A percentile compares a stretch with the other conserved stretches of the same genome.
Conservation (phyloP, 2,329 filamentous ascomycete genomes). For the Chalaropsis ovoidea region DNA sequence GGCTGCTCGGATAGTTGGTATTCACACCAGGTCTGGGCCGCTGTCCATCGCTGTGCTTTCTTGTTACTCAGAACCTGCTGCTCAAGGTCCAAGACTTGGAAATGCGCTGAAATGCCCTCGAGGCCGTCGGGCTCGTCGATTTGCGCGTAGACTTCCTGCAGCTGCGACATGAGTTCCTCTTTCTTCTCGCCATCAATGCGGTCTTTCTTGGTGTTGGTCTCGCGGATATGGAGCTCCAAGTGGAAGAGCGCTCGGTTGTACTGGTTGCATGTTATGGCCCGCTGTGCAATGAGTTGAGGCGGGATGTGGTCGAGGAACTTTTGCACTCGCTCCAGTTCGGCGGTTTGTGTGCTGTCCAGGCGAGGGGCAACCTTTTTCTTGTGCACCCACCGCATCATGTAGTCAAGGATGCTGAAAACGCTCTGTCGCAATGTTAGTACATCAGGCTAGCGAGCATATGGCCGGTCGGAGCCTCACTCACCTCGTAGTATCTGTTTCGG, state of each 20-base stretch:
- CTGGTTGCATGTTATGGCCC: constrained; percentile 87
- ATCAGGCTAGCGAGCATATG: not conserved
- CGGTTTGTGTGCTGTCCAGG: constrained; percentile 35
- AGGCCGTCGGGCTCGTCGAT: constrained; percentile 97
- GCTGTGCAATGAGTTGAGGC: constrained; percentile 60
- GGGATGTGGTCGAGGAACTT: constrained; percentile 55
- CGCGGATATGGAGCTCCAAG: constrained; percentile 76
- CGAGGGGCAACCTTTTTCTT: constrained; percentile 37
- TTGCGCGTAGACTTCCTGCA: constrained; percentile 91
- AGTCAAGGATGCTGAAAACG: constrained; percentile 83
- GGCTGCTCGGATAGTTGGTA: constrained; percentile 74
- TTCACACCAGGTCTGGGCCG: constrained; percentile 96
- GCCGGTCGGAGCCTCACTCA: constrained; percentile 35
- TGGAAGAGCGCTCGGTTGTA: constrained; percentile 89
- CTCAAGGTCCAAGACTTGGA: constrained; percentile 79
- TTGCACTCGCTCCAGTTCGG: constrained; percentile 42
- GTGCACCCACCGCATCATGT: constrained; percentile 82
- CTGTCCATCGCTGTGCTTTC: constrained; percentile 86
- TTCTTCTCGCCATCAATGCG: constrained; percentile 39
- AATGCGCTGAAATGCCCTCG: constrained; percentile 81
- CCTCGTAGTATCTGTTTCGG: constrained; percentile 77
- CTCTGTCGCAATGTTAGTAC: constrained; percentile 43
- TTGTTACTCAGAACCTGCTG: constrained; percentile 88
- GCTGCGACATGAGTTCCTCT: constrained; percentile 52
- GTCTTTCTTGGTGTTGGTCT: constrained; percentile 28